Evolutionary conservation across 257 asterid species (phyloP).

Genomic region (Nicotiana tabacum): DNA sequence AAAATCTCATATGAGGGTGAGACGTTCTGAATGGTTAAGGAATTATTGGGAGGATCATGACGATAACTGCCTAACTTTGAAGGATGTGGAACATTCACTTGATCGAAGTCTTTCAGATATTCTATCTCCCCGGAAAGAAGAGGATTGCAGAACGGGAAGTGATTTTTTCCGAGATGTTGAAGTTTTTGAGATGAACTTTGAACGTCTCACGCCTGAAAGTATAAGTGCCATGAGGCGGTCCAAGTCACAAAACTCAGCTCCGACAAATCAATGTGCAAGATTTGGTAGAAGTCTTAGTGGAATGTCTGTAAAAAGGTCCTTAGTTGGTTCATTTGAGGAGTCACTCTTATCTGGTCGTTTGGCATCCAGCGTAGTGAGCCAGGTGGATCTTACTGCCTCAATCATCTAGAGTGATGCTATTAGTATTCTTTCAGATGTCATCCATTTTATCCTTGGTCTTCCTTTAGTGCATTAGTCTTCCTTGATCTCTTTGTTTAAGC

Average conservation of each 20-base stretch:
- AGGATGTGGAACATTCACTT: slow-evolving; percentile 66
- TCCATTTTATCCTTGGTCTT: background rate
- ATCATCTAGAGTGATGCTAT: slow-evolving; percentile 2
- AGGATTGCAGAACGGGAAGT: slow-evolving; percentile 13
- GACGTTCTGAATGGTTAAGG: slow-evolving; percentile 22
- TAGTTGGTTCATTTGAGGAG: slow-evolving; percentile 94
- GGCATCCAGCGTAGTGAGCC: slow-evolving; percentile 67
- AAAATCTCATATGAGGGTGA: slow-evolving; percentile 39
- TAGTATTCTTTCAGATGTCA: background rate
- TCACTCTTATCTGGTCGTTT: slow-evolving; percentile 86
- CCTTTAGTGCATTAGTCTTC: slow-evolving; percentile 8
- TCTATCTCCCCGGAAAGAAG: slow-evolving; percentile 32
- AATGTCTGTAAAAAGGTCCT: slow-evolving; percentile 66
- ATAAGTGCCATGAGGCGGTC: slow-evolving; percentile 28
- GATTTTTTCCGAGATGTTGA: slow-evolving; percentile 43
- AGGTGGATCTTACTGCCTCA: slow-evolving; percentile 31
- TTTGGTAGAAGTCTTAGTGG: slow-evolving; percentile 57
- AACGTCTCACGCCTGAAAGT: slow-evolving; percentile 47
- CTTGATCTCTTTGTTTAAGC: slow-evolving; percentile 1
- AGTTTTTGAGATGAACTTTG: slow-evolving; percentile 36
- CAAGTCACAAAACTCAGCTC: slow-evolving; percentile 23
- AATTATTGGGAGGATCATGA: slow-evolving; percentile 35
- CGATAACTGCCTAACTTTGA: slow-evolving; percentile 43
- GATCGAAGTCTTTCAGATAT: slow-evolving; percentile 47
- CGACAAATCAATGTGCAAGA: slow-evolving; percentile 41